These are phyloP conservation scores for Daedaleopsis sinensis DNA, from an alignment of 768 basidiomycete genomes.

Conservation along the genomic window DNA sequence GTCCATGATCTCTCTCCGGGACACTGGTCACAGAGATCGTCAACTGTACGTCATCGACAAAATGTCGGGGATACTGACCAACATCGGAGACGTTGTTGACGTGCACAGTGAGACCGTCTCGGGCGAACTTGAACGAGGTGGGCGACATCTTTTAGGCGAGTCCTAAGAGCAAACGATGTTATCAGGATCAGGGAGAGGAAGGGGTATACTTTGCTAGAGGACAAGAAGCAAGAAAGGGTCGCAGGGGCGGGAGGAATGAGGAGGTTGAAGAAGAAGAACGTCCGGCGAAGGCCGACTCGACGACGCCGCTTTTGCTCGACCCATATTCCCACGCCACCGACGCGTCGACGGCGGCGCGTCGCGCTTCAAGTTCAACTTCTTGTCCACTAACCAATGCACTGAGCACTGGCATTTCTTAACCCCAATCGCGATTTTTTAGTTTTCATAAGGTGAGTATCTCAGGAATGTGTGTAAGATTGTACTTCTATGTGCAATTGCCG, in stretches of 20 bases:
- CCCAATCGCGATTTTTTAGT: too few relatives aligned
- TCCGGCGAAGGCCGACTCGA: constrained; percentile 20
- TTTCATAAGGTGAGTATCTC: too few relatives aligned
- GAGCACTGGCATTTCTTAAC: background rate
- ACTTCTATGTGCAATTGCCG: too few relatives aligned
- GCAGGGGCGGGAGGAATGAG: constrained; percentile 9
- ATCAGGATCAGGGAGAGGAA: background rate
- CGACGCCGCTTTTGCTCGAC: constrained; percentile 17
- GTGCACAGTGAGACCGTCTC: constrained; percentile 47
- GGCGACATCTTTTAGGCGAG: constrained; percentile 12
- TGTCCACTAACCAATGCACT: background rate
- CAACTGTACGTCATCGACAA: background rate
- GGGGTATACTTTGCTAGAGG: constrained; percentile 4
- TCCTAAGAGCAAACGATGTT: constrained; percentile 5
- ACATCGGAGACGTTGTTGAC: constrained; percentile 43
- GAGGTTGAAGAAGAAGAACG: constrained; percentile 24
- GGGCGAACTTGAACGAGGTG: constrained; percentile 38
- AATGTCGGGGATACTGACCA: constrained; percentile 31
- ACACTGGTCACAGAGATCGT: constrained; percentile 28
- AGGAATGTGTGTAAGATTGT: too few relatives aligned
- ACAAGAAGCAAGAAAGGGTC: constrained; percentile 20
- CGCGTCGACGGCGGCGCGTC: constrained; percentile 16
- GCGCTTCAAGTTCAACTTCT: background rate
- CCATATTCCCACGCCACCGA: constrained; percentile 28
- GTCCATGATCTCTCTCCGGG: constrained; percentile 51